Conservation (phyloP, 2,329 filamentous ascomycete species). For the Colletotrichum chrysophilum region DNA sequence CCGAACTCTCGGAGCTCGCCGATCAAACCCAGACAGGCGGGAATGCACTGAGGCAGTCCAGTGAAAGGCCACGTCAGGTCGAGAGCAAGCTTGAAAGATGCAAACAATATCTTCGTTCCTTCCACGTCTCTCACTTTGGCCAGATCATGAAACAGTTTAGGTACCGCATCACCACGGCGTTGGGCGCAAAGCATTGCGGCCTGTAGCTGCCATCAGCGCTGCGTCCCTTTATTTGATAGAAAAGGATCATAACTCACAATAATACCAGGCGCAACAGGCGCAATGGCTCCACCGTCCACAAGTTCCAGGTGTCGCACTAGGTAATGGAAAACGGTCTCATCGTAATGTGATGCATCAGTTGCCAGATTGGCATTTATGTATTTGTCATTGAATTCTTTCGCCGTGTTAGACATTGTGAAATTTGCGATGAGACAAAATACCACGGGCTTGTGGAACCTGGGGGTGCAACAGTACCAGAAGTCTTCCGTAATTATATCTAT, state of each 20-base stretch:
- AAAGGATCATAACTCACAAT: neutral
- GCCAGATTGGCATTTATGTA: neutral
- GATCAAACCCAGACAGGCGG: neutral
- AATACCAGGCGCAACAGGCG: neutral
- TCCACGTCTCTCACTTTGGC: neutral
- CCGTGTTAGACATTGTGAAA: neutral
- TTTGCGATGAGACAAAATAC: neutral
- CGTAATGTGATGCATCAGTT: neutral
- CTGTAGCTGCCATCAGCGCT: neutral
- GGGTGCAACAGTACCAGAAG: neutral
- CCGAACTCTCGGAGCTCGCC: neutral
- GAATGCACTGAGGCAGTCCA: neutral
- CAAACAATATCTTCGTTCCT: neutral
- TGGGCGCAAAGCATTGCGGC: neutral
- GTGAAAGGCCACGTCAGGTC: neutral
- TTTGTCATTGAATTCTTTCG: neutral
- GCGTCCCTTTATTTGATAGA: neutral
- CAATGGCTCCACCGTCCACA: neutral
- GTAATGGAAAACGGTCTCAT: neutral
- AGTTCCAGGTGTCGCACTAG: neutral
- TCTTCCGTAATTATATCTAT: neutral
- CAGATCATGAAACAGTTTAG: neutral
- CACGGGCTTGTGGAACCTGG: neutral
- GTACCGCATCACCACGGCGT: neutral
- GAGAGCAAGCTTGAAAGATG: neutral